Evolutionary conservation across 306 rosid genomes (phyloP), one percentile per base, ranked within the genome.

Genomic region (Cyamopsis tetragonoloba): DNA sequence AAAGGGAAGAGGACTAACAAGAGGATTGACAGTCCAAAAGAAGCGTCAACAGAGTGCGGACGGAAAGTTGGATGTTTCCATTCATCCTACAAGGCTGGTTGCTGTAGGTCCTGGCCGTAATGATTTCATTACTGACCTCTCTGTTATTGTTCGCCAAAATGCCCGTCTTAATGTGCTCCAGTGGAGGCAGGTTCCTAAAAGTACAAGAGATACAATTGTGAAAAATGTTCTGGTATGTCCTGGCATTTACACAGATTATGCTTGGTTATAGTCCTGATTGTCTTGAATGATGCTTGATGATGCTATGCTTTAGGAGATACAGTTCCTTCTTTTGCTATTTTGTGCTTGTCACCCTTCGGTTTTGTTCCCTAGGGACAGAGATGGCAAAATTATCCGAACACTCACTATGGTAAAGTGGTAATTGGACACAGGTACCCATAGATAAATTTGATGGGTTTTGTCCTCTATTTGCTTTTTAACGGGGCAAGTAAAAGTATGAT

Each of bases 21-120:
- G 42, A 69, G 80, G 70, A 23, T 32, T 64, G 77, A 42, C 0
- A 5, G 32, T 80, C 64, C 39, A 80, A 69, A 56, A 47, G 74
- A 80, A 80, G 71, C 80, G 71, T 31, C 62, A 39, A 57, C 66
- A 41, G 67, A 80, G 84, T 58, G 56, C 47, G 11, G 84, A 80
- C 42, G 80, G 84, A 46, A 80, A 80, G 77, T 31, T 80, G 68
- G 84, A 80, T 64, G 84, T 80, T 70, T 5, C 58, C 12, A 80
- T 80, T 65, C 84, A 70, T 75, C 80, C 77, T 6, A 63, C 66
- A 15, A 75, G 48, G 74, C 39, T 74, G 71, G 84, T 75, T 38
- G 77, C 84, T 15, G 55, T 80, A 41, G 80, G 84, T 75, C 78
- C 84, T 1, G 80, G 84, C 34, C 84, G 80, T 19, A 75, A 57